Evolutionary conservation across 192 early-diverging fungal species (phyloP).

Genomic region (Coemansia pectinata): DNA sequence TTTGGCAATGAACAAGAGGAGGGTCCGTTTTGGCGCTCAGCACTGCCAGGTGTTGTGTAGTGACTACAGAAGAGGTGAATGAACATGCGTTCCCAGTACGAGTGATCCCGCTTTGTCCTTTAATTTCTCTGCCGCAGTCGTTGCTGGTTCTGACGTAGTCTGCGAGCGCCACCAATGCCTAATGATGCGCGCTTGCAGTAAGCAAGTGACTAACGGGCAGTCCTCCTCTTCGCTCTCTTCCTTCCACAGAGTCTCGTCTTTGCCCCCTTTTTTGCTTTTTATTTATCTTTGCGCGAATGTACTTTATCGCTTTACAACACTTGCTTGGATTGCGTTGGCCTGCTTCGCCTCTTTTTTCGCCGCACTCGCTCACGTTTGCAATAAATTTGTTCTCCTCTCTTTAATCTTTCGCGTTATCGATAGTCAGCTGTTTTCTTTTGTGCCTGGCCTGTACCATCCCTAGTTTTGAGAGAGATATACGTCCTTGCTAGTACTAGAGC

Average conservation of each 20-base stretch:
- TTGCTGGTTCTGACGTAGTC: neutral
- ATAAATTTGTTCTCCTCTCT: neutral
- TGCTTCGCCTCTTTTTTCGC: neutral
- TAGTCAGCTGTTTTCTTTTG: neutral
- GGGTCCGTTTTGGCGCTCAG: neutral
- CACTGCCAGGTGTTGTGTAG: neutral
- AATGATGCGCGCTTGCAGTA: neutral
- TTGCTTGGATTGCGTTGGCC: neutral
- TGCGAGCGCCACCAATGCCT: neutral
- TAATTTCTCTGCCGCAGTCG: neutral
- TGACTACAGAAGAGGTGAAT: slow-evolving; percentile 16
- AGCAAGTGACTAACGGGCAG: neutral
- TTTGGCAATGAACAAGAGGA: neutral
- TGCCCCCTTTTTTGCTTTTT: neutral
- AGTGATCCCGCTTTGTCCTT: neutral
- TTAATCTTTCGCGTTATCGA: neutral
- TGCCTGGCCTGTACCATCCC: neutral
- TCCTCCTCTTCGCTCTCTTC: neutral
- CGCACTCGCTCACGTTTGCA: slow-evolving; percentile 7
- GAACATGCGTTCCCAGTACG: slow-evolving; percentile 3
- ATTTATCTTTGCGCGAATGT: slow-evolving; percentile 48
- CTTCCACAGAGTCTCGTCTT: neutral
- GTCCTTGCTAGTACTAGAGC: neutral
- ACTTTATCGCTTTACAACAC: slow-evolving; percentile 38
- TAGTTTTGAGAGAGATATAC: neutral